phyloP scores from a whole-genome alignment of 1,284 basidiomycete species.

The Pulchroboletus neoregius region DNA sequence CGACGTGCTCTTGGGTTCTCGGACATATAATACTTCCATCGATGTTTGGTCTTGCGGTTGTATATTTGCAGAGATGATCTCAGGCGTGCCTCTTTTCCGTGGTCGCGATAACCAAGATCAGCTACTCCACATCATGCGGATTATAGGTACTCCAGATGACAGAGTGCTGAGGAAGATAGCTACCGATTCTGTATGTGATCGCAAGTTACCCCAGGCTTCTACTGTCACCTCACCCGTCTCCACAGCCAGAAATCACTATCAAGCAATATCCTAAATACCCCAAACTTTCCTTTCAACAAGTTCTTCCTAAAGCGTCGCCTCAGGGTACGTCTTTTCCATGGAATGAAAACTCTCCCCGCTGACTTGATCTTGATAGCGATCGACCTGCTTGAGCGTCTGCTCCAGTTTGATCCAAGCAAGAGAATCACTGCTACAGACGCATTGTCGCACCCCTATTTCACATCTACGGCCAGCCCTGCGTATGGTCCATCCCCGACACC shows the following conservation, averaged over 20 bases:
- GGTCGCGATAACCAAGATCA: slow-evolving; percentile 99
- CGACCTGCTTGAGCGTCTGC: slow-evolving; percentile 90
- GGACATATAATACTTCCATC: slow-evolving; percentile 98
- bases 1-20: slow-evolving; percentile 93
- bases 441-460: slow-evolving; percentile 92
- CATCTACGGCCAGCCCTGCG: slow-evolving; percentile 45
- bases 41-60: slow-evolving; percentile 99
- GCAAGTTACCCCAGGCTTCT: not conserved
- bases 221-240: slow-evolving; percentile 11
- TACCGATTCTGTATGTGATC: slow-evolving; percentile 77
- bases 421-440: slow-evolving; percentile 92
- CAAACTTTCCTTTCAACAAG: slow-evolving; percentile 84
- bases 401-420: slow-evolving; percentile 95
- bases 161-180: slow-evolving; percentile 85
- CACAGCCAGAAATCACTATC: slow-evolving; percentile 84
- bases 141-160: slow-evolving; percentile 94
- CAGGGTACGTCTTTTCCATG: slow-evolving; percentile 52
- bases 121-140: slow-evolving; percentile 94
- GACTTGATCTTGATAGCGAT: slow-evolving; percentile 55
- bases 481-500: slow-evolving; percentile 46
- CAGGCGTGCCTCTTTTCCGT: slow-evolving; percentile 94
- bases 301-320: slow-evolving; percentile 89
- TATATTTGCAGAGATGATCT: slow-evolving; percentile 99
- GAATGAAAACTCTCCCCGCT: not conserved
- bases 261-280: slow-evolving; percentile 90